Base-by-base conservation (phyloP, 805 yeast genomes). In the Schizosaccharomyces cryophilus region DNA sequence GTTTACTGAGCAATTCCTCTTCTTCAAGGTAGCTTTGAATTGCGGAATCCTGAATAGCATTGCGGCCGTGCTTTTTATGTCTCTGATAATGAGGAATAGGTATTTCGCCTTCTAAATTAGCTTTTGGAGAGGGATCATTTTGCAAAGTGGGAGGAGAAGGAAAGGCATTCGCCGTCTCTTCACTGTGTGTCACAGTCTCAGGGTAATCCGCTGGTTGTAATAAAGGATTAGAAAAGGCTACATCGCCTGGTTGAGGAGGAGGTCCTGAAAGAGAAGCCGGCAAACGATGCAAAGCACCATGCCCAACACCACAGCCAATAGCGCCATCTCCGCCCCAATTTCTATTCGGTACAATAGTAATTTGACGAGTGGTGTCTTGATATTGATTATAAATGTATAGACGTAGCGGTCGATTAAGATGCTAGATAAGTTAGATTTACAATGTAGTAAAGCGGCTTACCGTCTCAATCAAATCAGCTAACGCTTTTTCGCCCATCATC, bases 311-410 rank as follows among this genome's bases (percentile, higher is more conserved):
- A 11, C 54, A 40, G 21, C 61, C 61, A 42, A 59, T 40, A 13
- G 61, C 51, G 15, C 61, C 61, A 24, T 40, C 21, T 9, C 61
- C 61, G 2, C 61, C 61, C 61, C 61, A 59, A 13, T 59, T 17
- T 19, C 31, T 9, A 7, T 40, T 29, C 11, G 61, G 61, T 7
- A 59, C 35, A 42, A 59, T 59, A 2, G 42, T 59, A 29, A 59
- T 31, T 45, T 42, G 61, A n/a, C 61, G 61, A 19, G 61, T 59
- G 58, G 11, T 19, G 42, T 59, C 47, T 11, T 21, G 26, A 31
- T 59, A 59, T 9, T 42, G 54, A 47, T 59, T 59, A 38, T 59
- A 59, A 9, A 59, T 45, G 13, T 59, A 59, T 9, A 59, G 61
- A 19, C 51, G 61, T 42, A 59, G 42, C 3, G 61, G 61, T 15